Evolutionary conservation across 1,284 basidiomycete species (phyloP).

Genomic region (Apiotrichum gracile): DNA sequence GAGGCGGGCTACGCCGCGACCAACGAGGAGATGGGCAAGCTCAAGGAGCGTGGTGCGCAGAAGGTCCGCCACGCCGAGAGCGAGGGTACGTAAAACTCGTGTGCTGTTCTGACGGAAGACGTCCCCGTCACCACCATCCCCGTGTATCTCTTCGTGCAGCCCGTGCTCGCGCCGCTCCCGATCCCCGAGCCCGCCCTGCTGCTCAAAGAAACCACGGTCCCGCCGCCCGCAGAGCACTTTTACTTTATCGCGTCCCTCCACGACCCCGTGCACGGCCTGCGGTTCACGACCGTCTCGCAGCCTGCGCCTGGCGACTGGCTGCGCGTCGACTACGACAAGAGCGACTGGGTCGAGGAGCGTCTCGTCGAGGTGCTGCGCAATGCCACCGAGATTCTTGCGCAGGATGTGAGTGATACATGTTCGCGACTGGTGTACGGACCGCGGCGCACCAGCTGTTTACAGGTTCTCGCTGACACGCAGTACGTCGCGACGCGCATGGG

Average conservation of each 20-base stretch:
- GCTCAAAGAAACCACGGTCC: slow-evolving; percentile 10
- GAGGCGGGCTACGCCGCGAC: slow-evolving; percentile 75
- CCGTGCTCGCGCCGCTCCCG: slow-evolving; percentile 62
- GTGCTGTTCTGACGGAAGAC: slow-evolving; percentile 8
- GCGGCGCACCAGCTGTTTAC: no score
- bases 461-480: slow-evolving; percentile 19
- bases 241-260: slow-evolving; percentile 78
- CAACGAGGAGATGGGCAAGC: slow-evolving; percentile 47
- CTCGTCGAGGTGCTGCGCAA: slow-evolving; percentile 77
- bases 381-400: slow-evolving; percentile 76
- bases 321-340: slow-evolving; percentile 72
- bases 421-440: not conserved
- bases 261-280: slow-evolving; percentile 73
- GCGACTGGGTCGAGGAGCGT: slow-evolving; percentile 92
- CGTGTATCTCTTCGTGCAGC: slow-evolving; percentile 89
- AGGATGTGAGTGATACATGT: slow-evolving; percentile 57
- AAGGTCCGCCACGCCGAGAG: slow-evolving; percentile 20
- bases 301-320: slow-evolving; percentile 74
- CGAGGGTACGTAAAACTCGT: not conserved
- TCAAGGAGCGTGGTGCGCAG: slow-evolving; percentile 32
- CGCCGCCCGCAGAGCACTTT: slow-evolving; percentile 53
- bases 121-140: slow-evolving; percentile 79
- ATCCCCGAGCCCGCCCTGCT: slow-evolving; percentile 41
- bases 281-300: slow-evolving; percentile 72
- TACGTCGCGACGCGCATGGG: slow-evolving; percentile 47